Conservation (phyloP, 345 rosid genomes). For the Salix exigua region DNA sequence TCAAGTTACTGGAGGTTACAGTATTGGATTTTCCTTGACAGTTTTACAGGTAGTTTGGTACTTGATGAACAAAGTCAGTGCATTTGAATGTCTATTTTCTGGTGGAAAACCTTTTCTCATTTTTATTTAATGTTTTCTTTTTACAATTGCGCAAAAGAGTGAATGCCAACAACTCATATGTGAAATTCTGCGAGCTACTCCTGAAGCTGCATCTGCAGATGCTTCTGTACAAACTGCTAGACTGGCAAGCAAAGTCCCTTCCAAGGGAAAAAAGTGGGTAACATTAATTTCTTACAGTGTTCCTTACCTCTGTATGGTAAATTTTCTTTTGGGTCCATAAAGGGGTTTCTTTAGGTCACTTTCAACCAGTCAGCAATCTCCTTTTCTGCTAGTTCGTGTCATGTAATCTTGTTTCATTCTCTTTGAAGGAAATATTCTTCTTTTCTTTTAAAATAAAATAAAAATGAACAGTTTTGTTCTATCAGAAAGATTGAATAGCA, state of each 20-base stretch:
- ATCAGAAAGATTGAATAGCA: constrained; percentile 11
- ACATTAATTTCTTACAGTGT: neutral
- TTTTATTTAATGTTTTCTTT: constrained; percentile 11
- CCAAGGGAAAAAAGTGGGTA: constrained; percentile 69
- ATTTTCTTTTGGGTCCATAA: neutral
- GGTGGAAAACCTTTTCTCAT: neutral
- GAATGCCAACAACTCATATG: constrained; percentile 99
- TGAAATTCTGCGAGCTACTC: constrained; percentile 97
- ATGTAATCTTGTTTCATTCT: neutral
- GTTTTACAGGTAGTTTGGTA: constrained; percentile 68
- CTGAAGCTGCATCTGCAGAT: constrained; percentile 98
- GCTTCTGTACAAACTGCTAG: constrained; percentile 96
- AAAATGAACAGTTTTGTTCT: neutral
- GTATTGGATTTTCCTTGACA: constrained; percentile 87
- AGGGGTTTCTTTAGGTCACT: neutral
- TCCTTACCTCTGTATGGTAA: neutral
- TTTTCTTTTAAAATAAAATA: neutral
- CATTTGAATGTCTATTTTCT: neutral
- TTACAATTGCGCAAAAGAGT: constrained; percentile 50
- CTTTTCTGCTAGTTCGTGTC: neutral
- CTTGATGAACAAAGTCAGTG: neutral
- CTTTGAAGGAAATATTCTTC: neutral
- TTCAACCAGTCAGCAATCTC: neutral
- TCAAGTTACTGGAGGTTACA: constrained; percentile 88
- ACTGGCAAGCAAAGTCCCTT: constrained; percentile 75